Conservation (phyloP, 1,284 basidiomycete species). For the Clitocybe nebularis region DNA sequence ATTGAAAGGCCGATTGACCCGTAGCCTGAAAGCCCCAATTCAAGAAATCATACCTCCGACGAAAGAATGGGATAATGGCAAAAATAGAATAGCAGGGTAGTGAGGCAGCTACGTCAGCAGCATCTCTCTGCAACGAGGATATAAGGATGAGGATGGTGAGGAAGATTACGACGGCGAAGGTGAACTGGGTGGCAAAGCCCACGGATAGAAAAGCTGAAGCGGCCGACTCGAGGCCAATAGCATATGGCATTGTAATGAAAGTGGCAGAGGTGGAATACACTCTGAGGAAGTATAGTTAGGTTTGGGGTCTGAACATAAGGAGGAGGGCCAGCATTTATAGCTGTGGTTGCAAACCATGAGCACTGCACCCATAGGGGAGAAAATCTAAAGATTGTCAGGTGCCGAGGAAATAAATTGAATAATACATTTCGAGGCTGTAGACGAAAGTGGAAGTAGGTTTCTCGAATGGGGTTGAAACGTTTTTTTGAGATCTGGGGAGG, state of each 20-base stretch:
- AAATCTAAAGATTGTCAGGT: slow-evolving; percentile 17
- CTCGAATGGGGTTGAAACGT: slow-evolving; percentile 20
- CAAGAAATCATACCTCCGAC: slow-evolving; percentile 63
- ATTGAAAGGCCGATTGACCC: slow-evolving; percentile 60
- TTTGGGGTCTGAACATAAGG: slow-evolving; percentile 13
- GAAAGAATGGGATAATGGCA: slow-evolving; percentile 63
- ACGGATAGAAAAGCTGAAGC: slow-evolving; percentile 55
- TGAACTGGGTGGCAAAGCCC: slow-evolving; percentile 49
- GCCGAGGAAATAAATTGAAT: slow-evolving; percentile 12
- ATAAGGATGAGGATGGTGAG: slow-evolving; percentile 46
- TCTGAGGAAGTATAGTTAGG: slow-evolving; percentile 8
- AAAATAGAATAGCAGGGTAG: slow-evolving; percentile 55
- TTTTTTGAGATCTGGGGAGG: slow-evolving; percentile 21
- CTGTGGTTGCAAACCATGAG: slow-evolving; percentile 3
- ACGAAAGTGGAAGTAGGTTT: slow-evolving; percentile 16
- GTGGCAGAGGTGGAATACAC: slow-evolving; percentile 14
- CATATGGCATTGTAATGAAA: slow-evolving; percentile 41
- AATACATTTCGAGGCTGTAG: slow-evolving; percentile 5
- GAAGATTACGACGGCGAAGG: slow-evolving; percentile 49
- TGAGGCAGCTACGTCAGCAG: slow-evolving; percentile 42
- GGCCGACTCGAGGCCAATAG: slow-evolving; percentile 56
- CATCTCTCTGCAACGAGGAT: slow-evolving; percentile 41
- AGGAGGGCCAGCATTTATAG: slow-evolving; percentile 14
- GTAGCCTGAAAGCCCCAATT: slow-evolving; percentile 65
- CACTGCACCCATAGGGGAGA: slow-evolving; percentile 4